Evolutionary conservation across 2,329 filamentous ascomycete species (phyloP).

Genomic region (Massarina eburnea): DNA sequence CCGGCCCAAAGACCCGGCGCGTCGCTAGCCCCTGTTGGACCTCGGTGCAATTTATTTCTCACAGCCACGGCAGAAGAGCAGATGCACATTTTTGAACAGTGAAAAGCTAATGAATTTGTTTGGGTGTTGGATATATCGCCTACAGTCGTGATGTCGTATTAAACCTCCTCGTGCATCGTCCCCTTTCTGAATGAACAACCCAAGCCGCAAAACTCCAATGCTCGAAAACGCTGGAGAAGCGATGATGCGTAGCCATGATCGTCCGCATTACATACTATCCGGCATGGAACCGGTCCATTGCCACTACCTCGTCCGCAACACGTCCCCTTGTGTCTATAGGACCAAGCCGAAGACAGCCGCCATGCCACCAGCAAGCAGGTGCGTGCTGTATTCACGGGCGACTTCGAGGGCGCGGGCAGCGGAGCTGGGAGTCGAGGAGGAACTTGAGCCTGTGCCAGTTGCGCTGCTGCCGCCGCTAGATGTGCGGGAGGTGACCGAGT

Average conservation of each 20-base stretch:
- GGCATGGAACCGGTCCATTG: slow-evolving; percentile 30
- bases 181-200: slow-evolving; percentile 21
- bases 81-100: too few relatives aligned
- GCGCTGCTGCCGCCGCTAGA: slow-evolving; percentile 17
- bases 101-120: slow-evolving; percentile 24
- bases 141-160: slow-evolving; percentile 40
- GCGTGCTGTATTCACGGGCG: slow-evolving; percentile 55
- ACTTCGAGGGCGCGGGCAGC: slow-evolving; percentile 49
- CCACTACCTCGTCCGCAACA: slow-evolving; percentile 8
- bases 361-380: slow-evolving; percentile 55
- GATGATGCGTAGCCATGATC: slow-evolving; percentile 18
- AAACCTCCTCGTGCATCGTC: slow-evolving; percentile 19
- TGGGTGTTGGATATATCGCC: slow-evolving; percentile 37
- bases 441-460: slow-evolving; percentile 28
- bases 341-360: slow-evolving; percentile 60
- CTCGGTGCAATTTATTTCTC: background rate
- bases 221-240: slow-evolving; percentile 24
- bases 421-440: slow-evolving; percentile 23
- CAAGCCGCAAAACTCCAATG: slow-evolving; percentile 26
- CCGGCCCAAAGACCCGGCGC: background rate
- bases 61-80: background rate
- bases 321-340: slow-evolving; percentile 47
- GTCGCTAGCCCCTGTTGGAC: slow-evolving; percentile 1
- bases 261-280: slow-evolving; percentile 25
- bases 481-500: slow-evolving; percentile 23